A percentile compares a stretch with the other conserved stretches of the same genome.
These are phyloP conservation scores for Annulohypoxylon stygium DNA, from an alignment of 495 filamentous ascomycete genomes.

Conservation along the genomic window DNA sequence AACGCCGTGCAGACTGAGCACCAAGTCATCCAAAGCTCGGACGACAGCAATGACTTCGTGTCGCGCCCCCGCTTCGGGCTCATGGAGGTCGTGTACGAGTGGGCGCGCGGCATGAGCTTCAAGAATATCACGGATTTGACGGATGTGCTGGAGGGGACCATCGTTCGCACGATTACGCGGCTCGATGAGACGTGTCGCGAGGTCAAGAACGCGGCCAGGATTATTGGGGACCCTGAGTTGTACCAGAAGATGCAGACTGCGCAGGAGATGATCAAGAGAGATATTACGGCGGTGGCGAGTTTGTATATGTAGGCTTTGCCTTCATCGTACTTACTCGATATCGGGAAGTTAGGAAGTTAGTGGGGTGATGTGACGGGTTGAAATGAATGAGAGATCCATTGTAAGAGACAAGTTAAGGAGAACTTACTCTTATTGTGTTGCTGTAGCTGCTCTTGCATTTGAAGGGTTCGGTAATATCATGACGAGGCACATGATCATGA, in stretches of 20 bases:
- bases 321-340: neutral
- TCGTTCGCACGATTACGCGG: slow-evolving; percentile 91
- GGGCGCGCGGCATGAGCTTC: slow-evolving; percentile 97
- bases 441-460: slow-evolving; percentile 5
- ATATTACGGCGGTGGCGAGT: slow-evolving; percentile 90
- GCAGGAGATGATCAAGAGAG: slow-evolving; percentile 96
- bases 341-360: neutral
- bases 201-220: slow-evolving; percentile 95
- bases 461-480: neutral
- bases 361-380: neutral
- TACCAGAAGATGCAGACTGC: slow-evolving; percentile 96
- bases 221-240: slow-evolving; percentile 94
- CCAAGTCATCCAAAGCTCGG: slow-evolving; percentile 89
- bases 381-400: no score
- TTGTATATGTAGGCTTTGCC: slow-evolving; percentile 74
- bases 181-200: slow-evolving; percentile 97
- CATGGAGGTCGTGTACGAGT: slow-evolving; percentile 98
- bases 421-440: neutral
- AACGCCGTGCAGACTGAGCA: slow-evolving; percentile 87
- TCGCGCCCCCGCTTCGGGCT: slow-evolving; percentile 88
- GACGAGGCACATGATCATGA: neutral
- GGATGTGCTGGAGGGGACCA: slow-evolving; percentile 96
- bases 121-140: slow-evolving; percentile 97
- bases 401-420: no score
- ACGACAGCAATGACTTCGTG: slow-evolving; percentile 93